Evolutionary conservation across 371 early-diverging fungal genomes (phyloP).

Genomic region (Syncephalastrum sp.): DNA sequence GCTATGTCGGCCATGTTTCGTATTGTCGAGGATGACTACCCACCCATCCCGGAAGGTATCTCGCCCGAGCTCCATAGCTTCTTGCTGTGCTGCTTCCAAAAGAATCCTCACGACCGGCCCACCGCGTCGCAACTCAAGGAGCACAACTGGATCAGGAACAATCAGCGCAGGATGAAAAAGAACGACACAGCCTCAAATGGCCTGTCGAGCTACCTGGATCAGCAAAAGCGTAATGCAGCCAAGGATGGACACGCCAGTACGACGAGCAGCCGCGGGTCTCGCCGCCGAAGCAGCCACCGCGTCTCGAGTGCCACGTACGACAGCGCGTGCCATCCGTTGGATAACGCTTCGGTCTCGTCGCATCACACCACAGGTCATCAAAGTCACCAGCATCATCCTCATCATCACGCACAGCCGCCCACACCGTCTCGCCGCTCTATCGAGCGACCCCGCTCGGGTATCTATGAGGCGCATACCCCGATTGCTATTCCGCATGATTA

Average conservation of each 20-base stretch:
- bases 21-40: conserved; percentile 85
- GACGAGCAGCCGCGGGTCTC: background rate
- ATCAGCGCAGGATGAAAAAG: conserved; percentile 22
- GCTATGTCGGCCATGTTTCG: conserved; percentile 85
- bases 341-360: no score
- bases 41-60: conserved; percentile 80
- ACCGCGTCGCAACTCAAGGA: conserved; percentile 65
- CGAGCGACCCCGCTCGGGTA: background rate
- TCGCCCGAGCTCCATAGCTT: conserved; percentile 74
- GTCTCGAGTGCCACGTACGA: no score
- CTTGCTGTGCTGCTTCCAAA: conserved; percentile 76
- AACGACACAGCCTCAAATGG: conserved; percentile 3
- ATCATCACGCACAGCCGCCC: background rate
- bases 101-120: conserved; percentile 69
- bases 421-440: background rate
- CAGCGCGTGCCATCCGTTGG: no score
- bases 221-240: conserved; percentile 1
- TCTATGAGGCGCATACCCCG: background rate
- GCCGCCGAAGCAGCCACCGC: conserved; percentile 1
- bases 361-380: no score
- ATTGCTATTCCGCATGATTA: conserved; percentile 15
- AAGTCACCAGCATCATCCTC: conserved; percentile 1
- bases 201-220: conserved; percentile 8
- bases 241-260: conserved; percentile 4
- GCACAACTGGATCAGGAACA: conserved; percentile 73